A percentile compares a stretch with the other conserved stretches of the same genome.
Conservation (phyloP, 2,329 filamentous ascomycete genomes). For the Alternaria dauci region DNA sequence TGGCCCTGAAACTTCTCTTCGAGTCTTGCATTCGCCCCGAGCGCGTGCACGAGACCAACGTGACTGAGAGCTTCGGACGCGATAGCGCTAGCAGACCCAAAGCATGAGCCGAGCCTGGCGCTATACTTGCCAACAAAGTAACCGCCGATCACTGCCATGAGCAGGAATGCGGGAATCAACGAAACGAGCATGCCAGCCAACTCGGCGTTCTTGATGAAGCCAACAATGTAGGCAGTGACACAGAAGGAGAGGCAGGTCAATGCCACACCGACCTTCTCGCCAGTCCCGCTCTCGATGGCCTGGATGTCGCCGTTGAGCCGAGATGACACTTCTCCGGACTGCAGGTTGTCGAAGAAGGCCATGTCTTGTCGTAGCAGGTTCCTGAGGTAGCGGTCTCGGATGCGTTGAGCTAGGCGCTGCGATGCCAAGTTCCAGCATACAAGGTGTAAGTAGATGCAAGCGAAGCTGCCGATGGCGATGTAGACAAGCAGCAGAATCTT, state of each 20-base stretch:
- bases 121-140: conserved; percentile 63
- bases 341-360: conserved; percentile 69
- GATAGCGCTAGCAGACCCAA: conserved; percentile 67
- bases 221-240: conserved; percentile 71
- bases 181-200: conserved; percentile 72
- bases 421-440: conserved; percentile 71
- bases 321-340: conserved; percentile 69
- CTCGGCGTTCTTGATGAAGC: conserved; percentile 69
- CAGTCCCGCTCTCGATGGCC: conserved; percentile 71
- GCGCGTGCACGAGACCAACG: conserved; percentile 69
- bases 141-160: conserved; percentile 66
- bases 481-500: conserved; percentile 70
- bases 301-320: conserved; percentile 72
- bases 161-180: conserved; percentile 68
- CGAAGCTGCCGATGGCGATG: conserved; percentile 69
- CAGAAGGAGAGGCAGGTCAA: conserved; percentile 71
- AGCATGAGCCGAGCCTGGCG: conserved; percentile 60
- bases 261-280: conserved; percentile 74
- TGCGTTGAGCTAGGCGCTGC: conserved; percentile 68
- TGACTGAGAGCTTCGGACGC: conserved; percentile 69
- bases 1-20: conserved; percentile 67
- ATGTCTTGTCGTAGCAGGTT: conserved; percentile 68
- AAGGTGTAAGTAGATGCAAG: conserved; percentile 70
- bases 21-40: conserved; percentile 66
- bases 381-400: conserved; percentile 68